A percentile compares a stretch with the other conserved stretches of the same genome.
Evolutionary conservation across 2,329 filamentous ascomycete species (phyloP).

Genomic region (Aspergillus niger): DNA sequence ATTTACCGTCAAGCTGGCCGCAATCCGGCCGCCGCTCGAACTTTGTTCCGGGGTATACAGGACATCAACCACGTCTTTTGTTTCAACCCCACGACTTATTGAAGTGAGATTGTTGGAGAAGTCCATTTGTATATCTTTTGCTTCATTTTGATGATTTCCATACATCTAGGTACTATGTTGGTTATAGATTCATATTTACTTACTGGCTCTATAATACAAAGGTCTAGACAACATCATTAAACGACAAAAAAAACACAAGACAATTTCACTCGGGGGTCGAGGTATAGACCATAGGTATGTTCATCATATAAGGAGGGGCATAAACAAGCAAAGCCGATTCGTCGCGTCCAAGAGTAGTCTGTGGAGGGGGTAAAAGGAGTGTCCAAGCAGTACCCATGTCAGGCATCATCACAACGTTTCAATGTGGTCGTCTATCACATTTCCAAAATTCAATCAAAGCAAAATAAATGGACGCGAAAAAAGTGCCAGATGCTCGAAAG

Average conservation of each 20-base stretch:
- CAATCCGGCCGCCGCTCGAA: conserved; percentile 25
- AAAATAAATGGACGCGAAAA: conserved; percentile 2
- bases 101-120: no score
- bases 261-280: conserved; percentile 19
- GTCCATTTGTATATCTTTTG: no score
- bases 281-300: conserved; percentile 22
- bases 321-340: conserved; percentile 8
- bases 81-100: not conserved
- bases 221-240: conserved; percentile 10
- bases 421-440: conserved; percentile 6
- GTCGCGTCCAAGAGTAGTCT: not conserved
- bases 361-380: conserved; percentile 3
- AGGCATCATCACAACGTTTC: conserved; percentile 3
- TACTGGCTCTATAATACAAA: conserved; percentile 10
- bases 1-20: conserved; percentile 29
- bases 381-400: conserved; percentile 14
- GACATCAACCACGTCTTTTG: not conserved
- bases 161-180: not conserved
- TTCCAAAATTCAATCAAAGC: not conserved
- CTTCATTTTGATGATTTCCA: no score
- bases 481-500: conserved; percentile 1
- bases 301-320: conserved; percentile 21
- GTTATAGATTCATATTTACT: not conserved
- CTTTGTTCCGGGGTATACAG: conserved; percentile 28
- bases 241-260: conserved; percentile 13